A percentile compares a stretch with the other conserved stretches of the same genome.
phyloP scores from a whole-genome alignment of 192 early-diverging fungal genomes.

The Allomyces macrogynus region DNA sequence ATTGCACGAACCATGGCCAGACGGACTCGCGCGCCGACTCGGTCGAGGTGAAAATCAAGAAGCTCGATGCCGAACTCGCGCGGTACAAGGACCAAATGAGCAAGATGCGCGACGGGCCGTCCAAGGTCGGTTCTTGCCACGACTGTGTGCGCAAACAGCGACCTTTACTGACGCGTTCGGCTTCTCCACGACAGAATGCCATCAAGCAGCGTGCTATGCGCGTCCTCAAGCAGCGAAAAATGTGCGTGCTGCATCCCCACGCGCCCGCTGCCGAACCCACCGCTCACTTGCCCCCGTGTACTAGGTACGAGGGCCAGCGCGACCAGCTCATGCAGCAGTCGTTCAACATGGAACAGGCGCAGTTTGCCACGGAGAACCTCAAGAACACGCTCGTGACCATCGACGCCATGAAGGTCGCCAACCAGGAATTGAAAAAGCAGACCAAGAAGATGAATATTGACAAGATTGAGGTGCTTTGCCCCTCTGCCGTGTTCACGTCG shows the following conservation, averaged over 20 bases:
- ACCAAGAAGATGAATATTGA: conserved; percentile 88
- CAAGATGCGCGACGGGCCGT: conserved; percentile 75
- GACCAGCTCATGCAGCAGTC: conserved; percentile 90
- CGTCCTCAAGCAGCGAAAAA: conserved; percentile 80
- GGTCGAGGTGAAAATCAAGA: conserved; percentile 83
- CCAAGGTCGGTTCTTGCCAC: conserved; percentile 31
- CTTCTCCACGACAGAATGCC: conserved; percentile 30
- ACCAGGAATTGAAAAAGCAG: conserved; percentile 86
- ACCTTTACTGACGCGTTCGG: neutral
- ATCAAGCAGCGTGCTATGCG: conserved; percentile 83
- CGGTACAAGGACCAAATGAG: conserved; percentile 84
- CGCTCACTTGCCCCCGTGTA: no score
- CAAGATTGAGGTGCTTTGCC: conserved; percentile 60
- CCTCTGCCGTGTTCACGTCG: neutral
- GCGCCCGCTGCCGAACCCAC: no score
- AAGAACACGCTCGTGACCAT: conserved; percentile 91
- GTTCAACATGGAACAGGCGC: conserved; percentile 97
- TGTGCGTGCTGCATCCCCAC: conserved; percentile 23
- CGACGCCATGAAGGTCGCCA: conserved; percentile 89
- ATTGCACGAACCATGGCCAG: conserved; percentile 11
- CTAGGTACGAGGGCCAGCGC: conserved; percentile 75
- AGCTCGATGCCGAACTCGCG: conserved; percentile 79
- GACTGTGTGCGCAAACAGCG: neutral
- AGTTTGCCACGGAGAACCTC: conserved; percentile 80
- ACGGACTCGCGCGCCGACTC: conserved; percentile 69